Evolutionary conservation across 1,284 basidiomycete genomes (phyloP), one percentile per base, ranked within the genome.

Genomic region (Rhodofomes roseus): DNA sequence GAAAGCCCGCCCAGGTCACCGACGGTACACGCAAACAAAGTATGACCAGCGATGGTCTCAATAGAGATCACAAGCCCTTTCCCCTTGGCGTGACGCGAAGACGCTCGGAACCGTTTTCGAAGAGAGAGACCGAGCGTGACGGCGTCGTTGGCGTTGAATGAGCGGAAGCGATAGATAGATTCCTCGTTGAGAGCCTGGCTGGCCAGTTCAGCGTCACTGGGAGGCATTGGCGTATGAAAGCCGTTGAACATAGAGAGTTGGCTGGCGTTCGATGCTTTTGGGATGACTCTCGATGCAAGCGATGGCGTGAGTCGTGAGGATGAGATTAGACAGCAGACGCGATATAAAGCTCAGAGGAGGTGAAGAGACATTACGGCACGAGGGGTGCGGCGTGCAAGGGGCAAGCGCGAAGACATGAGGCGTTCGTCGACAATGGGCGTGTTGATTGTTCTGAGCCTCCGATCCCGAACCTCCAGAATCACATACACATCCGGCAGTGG

Each of bases 1-100:
- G 79, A 81, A 9, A 72, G 69, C 63, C 83, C 81, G 1, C 88
- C 89, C 36, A 90, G 70, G 71, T 92, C 90, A 16, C 90, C 90
- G 43, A 90, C 89, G 0, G 90, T 90, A 66, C 90, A 93, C 1
- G 89, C 80, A 70, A 93, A 93, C 39, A 93, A 74, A 0, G 83
- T 85, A 66, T 93, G 90, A 0, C 90, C 90, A 2, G 85, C 84
- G 61, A 90, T 85, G 18, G 86, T 84, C 70, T 91, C 88, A 60
- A 92, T 83, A 14, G 87, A 86, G 61, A 92, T 83, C 50, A 90
- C 85, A 60, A 91, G 80, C 25, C 90, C 91, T 69, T 90, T 89
- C 31, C 90, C 90, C 68, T 87, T 88, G 18, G 78, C 75, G 69
- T 90, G 87, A 27, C 90, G 80, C 40, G 82, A 80, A 20, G 85